Percentiles rank a stretch among this genome's conserved stretches.
phyloP scores from a whole-genome alignment of 305 asterid genomes.

The Fraxinus latifolia region DNA sequence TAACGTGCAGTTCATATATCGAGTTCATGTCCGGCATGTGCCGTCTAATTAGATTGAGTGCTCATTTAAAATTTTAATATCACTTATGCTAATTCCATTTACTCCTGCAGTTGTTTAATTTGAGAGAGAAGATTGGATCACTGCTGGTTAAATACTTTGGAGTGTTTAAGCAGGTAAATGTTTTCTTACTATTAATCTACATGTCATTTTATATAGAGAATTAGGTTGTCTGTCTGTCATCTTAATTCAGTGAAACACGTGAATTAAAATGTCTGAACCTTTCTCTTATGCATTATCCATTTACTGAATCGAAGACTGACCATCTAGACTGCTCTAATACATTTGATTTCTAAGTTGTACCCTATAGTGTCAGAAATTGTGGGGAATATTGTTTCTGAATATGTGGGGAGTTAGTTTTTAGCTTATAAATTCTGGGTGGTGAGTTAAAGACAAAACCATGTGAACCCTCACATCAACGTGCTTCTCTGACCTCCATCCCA shows the following conservation, averaged over 20 bases:
- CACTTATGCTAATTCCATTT: no score
- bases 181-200: not conserved
- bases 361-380: not conserved
- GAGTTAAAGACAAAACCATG: slow-evolving; percentile 8
- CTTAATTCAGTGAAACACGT: not conserved
- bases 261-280: not conserved
- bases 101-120: not conserved
- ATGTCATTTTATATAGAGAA: not conserved
- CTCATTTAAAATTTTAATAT: not conserved
- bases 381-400: not conserved
- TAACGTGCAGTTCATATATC: not conserved
- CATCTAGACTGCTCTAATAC: not conserved
- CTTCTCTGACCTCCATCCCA: not conserved
- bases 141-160: not conserved
- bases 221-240: not conserved
- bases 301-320: not conserved
- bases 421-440: not conserved
- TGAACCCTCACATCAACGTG: not conserved
- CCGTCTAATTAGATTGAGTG: not conserved
- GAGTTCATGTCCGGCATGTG: not conserved
- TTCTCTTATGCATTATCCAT: not conserved
- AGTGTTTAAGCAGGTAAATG: not conserved
- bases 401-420: not conserved
- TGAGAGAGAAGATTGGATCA: not conserved
- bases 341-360: not conserved